Percentiles rank a stretch among this genome's conserved stretches.
These are phyloP conservation scores for Phlyctochytrium planicorne DNA, from an alignment of 192 early-diverging fungal species.

Conservation along the genomic window DNA sequence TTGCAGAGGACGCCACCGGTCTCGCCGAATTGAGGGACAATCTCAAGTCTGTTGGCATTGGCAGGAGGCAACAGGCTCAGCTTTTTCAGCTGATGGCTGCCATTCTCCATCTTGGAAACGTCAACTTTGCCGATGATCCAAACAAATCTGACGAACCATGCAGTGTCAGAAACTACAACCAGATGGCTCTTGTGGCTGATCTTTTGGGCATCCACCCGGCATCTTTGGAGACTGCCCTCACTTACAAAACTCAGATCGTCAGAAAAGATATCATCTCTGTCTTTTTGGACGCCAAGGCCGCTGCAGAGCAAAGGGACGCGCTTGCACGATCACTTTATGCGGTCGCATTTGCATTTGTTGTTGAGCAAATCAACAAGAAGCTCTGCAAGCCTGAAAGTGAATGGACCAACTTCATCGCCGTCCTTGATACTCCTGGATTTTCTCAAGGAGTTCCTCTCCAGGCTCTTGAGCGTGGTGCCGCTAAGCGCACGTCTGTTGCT, in stretches of 20 bases:
- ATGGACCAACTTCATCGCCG: conserved; percentile 80
- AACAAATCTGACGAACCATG: conserved; percentile 69
- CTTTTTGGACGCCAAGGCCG: conserved; percentile 75
- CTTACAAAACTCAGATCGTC: conserved; percentile 77
- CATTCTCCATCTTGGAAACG: conserved; percentile 88
- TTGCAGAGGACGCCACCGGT: neutral
- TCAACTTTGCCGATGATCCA: conserved; percentile 72
- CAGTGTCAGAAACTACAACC: conserved; percentile 69
- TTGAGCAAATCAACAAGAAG: conserved; percentile 86
- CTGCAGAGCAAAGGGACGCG: conserved; percentile 75
- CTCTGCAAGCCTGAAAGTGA: conserved; percentile 67
- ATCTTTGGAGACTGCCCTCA: conserved; percentile 62
- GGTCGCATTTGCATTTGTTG: conserved; percentile 72
- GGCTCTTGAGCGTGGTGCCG: neutral
- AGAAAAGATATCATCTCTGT: conserved; percentile 79
- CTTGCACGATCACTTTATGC: conserved; percentile 81
- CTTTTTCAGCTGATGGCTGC: conserved; percentile 83
- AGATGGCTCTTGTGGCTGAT: conserved; percentile 71
- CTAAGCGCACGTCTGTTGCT: conserved; percentile 4
- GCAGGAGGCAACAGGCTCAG: conserved; percentile 64
- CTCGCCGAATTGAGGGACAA: conserved; percentile 36
- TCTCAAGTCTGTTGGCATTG: conserved; percentile 49
- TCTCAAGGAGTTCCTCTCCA: conserved; percentile 10
- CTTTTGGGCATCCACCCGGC: conserved; percentile 75
- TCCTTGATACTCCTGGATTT: conserved; percentile 74